Evolutionary conservation across 805 yeast species (phyloP), one percentile per base, ranked within the genome.

Genomic region (Wickerhamiella galacta): DNA sequence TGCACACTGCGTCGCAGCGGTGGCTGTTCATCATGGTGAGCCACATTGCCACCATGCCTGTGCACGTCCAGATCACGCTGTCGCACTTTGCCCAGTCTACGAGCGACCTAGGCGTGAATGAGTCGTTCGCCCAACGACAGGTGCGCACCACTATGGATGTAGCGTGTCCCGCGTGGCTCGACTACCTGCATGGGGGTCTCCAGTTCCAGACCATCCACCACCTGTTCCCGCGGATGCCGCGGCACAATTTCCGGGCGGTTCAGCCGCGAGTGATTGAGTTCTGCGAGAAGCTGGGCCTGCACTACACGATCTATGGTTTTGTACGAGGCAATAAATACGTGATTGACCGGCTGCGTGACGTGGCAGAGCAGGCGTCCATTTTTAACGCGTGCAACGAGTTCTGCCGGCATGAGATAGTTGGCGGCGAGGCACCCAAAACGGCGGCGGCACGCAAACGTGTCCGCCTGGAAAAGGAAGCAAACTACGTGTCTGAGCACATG

Each of bases 11-110:
- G 32, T 49, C 68, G 52, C 63, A 68, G 33, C 61, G 77, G 39
- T 60, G 75, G 43, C 54, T 57, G 38, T 83, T 63, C 51, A 58
- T 83, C 11, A 46, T 81, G 63, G 70, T 79, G 4, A 73, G 85
- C 26, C 93, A 82, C 46, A 49, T 80, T 6, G 66, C 79, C 9
- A 78, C 94, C 2, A 80, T 81, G 92, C 65, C 85, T 24, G 87
- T 82, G n/a, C 95, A 82, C 53, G 93, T 82, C 20, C 94, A 83
- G 52, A 82, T 82, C 54, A 80, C 93, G 0, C 62, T 82, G 27
- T 74, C 85, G 10, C 95, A 82, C 52, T 82, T 82, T 59, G 93
- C 93, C 23, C 83, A 82, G 93, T 78, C 93, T 1, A 83, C 94
- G 0, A 66, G 90, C 4, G 93, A 82, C 48, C 57, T 82, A 12